Base-by-base conservation (phyloP, 768 basidiomycete species). In the Boletus subcaerulescens region DNA sequence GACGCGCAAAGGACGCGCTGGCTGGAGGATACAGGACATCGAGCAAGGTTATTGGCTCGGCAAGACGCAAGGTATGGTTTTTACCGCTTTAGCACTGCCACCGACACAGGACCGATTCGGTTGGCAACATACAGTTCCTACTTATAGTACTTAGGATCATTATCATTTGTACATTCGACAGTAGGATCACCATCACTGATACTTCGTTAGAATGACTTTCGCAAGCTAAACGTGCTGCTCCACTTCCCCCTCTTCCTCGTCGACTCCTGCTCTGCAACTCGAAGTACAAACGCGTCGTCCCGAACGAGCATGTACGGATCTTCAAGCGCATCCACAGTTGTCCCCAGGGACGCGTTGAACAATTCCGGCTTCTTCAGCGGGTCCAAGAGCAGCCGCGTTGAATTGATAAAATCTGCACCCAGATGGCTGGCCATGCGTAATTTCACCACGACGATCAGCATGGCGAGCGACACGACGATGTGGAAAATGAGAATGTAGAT, bases 11-110 rank as follows among this genome's bases (percentile, higher is more conserved):
- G 65, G 26, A 53, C 62, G 66, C 53, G 58, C 54, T 14, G 53
- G 51, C 41, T 47, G 64, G 47, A 72, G 50, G 29, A 58, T 45
- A 38, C 48, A 60, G 17, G 60, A 57, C 67, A 72, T 72, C 18
- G 17, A 31, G 17, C 18, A 17, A 31, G 32, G n/a, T 13, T 15
- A n/a, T 33, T 3, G 18, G 26, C 35, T 42, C 11, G 33, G 33
- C 7, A 12, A 32, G 14, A 24, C 12, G 11, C 24, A 3, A 17
- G 3, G 13, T 29, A 29, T 10, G 10, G 29, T 35, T 45, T 35
- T 15, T 32, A 12, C 12, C 29, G 9, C 15, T 29, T 11, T 35
- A 14, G 33, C 60, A 71, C 65, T 52, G 69, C 67, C 67, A 67
- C 50, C 4, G 14, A 45, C 45, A 45, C n/a, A 33, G 3, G 33